Evolutionary conservation across 2,329 filamentous ascomycete genomes (phyloP).

Genomic region (Calycina herbarum): DNA sequence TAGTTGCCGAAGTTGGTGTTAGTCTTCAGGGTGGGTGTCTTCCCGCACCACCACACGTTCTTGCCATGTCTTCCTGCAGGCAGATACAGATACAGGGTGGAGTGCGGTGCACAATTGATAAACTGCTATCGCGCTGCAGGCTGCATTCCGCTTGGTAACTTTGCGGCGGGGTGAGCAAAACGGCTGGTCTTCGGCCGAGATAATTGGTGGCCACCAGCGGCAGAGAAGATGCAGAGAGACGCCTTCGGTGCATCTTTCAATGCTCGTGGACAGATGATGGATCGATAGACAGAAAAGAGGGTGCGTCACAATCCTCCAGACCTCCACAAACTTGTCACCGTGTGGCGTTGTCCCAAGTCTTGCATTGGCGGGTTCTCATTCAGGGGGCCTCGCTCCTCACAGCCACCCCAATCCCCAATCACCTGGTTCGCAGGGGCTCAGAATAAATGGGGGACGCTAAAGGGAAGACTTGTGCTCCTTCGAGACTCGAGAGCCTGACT

Average conservation of each 20-base stretch:
- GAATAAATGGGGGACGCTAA: constrained; percentile 7
- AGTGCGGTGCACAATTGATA: constrained; percentile 17
- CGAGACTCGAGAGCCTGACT: too few relatives aligned
- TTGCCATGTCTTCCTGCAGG: constrained; percentile 22
- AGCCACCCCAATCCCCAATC: constrained; percentile 1
- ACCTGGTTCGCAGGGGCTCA: constrained; percentile 13
- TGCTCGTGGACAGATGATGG: constrained; percentile 2
- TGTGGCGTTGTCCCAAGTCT: constrained; percentile 11
- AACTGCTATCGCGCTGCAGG: constrained; percentile 30
- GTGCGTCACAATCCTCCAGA: constrained; percentile 10
- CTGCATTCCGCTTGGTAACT: constrained; percentile 25
- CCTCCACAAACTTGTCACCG: constrained; percentile 3
- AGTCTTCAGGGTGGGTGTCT: not conserved
- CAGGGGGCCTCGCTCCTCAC: not conserved
- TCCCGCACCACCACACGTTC: constrained; percentile 12
- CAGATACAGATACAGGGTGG: constrained; percentile 11
- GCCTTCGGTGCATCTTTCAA: constrained; percentile 6
- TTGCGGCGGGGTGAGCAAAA: constrained; percentile 15
- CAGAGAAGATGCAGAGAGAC: constrained; percentile 1
- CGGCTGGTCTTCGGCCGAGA: not conserved
- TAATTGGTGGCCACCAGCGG: not conserved
- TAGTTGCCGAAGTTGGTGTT: constrained; percentile 3
- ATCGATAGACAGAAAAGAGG: not conserved
- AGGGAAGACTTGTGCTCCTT: not conserved
- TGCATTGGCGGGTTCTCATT: constrained; percentile 5